A percentile compares a stretch with the other conserved stretches of the same genome.
Evolutionary conservation across 345 rosid species (phyloP).

Genomic region (Salix udensis): DNA sequence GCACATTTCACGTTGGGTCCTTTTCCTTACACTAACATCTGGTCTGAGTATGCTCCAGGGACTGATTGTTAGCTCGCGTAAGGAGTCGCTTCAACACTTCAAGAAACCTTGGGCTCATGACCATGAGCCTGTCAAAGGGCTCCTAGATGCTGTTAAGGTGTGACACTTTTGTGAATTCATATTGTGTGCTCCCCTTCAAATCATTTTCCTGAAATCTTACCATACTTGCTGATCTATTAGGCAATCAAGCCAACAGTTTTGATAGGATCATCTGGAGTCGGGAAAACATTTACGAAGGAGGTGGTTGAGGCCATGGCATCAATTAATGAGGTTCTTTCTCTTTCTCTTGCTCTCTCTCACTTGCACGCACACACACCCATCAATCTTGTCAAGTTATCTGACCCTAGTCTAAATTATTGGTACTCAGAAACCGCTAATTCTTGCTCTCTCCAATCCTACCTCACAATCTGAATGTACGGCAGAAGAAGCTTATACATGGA

Average conservation of each 20-base stretch:
- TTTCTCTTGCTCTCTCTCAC: slow-evolving; percentile 12
- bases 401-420: slow-evolving; percentile 11
- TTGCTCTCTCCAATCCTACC: slow-evolving; percentile 94
- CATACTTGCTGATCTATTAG: slow-evolving; percentile 27
- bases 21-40: not conserved
- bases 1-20: not conserved
- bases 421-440: slow-evolving; percentile 80
- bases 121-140: slow-evolving; percentile 65
- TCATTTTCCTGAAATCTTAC: slow-evolving; percentile 7
- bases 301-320: slow-evolving; percentile 84
- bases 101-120: slow-evolving; percentile 96
- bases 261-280: slow-evolving; percentile 93
- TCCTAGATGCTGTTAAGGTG: slow-evolving; percentile 76
- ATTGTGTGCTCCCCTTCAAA: not conserved
- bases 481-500: slow-evolving; percentile 93
- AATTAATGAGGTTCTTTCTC: slow-evolving; percentile 58
- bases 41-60: slow-evolving; percentile 48
- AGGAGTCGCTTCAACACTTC: slow-evolving; percentile 82
- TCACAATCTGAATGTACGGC: slow-evolving; percentile 98
- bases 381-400: not conserved
- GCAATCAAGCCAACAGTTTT: slow-evolving; percentile 86
- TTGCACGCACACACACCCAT: not conserved
- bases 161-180: not conserved
- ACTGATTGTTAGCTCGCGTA: slow-evolving; percentile 66
- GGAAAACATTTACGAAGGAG: slow-evolving; percentile 86